These are phyloP conservation scores for Microcera coccophila DNA, from an alignment of 2,329 filamentous ascomycete genomes.

Conservation along the genomic window DNA sequence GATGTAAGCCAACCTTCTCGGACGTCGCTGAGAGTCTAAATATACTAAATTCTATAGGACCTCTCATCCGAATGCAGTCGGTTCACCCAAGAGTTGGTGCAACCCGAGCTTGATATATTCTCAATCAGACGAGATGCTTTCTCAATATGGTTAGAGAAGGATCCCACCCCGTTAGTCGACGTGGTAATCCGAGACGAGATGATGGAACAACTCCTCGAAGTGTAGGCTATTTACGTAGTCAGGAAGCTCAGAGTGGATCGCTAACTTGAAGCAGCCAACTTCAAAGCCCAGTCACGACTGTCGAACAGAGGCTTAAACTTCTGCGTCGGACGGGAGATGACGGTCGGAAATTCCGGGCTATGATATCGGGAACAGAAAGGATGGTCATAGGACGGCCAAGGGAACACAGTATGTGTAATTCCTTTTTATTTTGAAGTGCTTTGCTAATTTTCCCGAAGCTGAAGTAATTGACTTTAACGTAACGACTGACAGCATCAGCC, in stretches of 20 bases:
- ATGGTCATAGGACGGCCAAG: slow-evolving; percentile 16
- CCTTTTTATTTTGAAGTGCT: background rate
- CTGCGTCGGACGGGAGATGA: slow-evolving; percentile 27
- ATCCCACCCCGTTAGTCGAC: slow-evolving; percentile 25
- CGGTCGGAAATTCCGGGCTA: slow-evolving; percentile 25
- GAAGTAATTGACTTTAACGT: slow-evolving; percentile 33
- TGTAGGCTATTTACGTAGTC: slow-evolving; percentile 12
- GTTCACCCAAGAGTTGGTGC: slow-evolving; percentile 27
- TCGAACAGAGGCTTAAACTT: slow-evolving; percentile 25
- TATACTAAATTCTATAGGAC: slow-evolving; percentile 18
- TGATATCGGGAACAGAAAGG: slow-evolving; percentile 24
- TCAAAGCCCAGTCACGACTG: slow-evolving; percentile 13
- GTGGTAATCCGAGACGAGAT: slow-evolving; percentile 31
- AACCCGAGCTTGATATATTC: slow-evolving; percentile 17
- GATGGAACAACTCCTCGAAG: slow-evolving; percentile 32
- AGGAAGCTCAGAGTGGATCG: background rate
- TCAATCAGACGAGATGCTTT: slow-evolving; percentile 23
- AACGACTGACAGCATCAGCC: slow-evolving; percentile 24
- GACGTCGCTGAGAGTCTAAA: rapidly evolving
- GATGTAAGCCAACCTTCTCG: slow-evolving; percentile 19
- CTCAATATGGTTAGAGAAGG: slow-evolving; percentile 30
- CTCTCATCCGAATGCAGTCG: slow-evolving; percentile 26
- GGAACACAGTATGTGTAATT: slow-evolving; percentile 17
- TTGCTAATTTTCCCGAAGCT: slow-evolving; percentile 15
- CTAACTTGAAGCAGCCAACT: slow-evolving; percentile 15